Base-by-base conservation (phyloP, 2,329 filamentous ascomycete species). In the Colletotrichum limetticola region DNA sequence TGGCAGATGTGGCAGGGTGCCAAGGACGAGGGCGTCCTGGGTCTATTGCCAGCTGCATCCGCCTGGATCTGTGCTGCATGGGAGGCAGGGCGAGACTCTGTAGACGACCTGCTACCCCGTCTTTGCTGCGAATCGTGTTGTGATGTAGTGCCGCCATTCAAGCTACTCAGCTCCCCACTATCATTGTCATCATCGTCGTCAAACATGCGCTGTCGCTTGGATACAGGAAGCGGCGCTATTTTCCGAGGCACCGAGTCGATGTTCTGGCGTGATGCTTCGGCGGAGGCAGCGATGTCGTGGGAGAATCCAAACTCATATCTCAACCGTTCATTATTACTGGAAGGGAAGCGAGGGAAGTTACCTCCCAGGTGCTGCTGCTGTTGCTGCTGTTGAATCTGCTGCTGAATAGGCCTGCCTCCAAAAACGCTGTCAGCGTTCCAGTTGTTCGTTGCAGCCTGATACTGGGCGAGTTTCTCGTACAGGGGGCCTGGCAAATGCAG, bases 1-100 rank as follows among this genome's bases (percentile, higher is more conserved):
- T 89, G 88, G 84, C 92, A 94, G 75, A 93, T 89, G 82, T 93
- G 90, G 79, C 92, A 94, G 0, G 91, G 87, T 52, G 82, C 83
- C 30, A 91, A 82, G 5, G 82, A 75, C 3, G 79, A 66, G 3
- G 78, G 22, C 66, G 75, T 46, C 74, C 56, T 70, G 46, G 62
- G 32, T 24, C 58, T 72, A 22, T 56, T 72, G 42, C 46, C 57
- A 52, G 26, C 61, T 32, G 64, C 37, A 12, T 62, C 52, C 32
- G 72, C 59, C 37, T 69, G 72, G 46, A 58, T 70, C 26, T 63
- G 66, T 5, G 46, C 46, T 9, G 22, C 53, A 19, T 57, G 60
- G 9, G 59, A 57, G 16, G 57, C 37, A 19, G 65, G 58, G 30
- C 60, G 64, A 53, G 65, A 42, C 22, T 59, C 52, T 19, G 52